These are phyloP conservation scores for Stentor coeruleus DNA, from an alignment of 73 alveolate species.

Conservation along the genomic window DNA sequence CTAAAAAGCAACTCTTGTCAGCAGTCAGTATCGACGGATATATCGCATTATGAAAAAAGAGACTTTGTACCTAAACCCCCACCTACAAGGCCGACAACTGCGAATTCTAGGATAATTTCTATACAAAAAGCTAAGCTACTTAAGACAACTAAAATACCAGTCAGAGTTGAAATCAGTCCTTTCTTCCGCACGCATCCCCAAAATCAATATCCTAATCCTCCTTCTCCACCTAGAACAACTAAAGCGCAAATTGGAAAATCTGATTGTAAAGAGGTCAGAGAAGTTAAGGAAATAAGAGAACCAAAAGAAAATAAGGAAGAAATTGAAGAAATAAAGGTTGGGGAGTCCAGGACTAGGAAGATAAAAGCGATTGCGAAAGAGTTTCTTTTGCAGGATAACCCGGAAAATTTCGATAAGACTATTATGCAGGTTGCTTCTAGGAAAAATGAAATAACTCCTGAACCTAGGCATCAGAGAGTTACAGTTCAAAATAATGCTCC, in stretches of 20 bases:
- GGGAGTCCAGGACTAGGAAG: background rate
- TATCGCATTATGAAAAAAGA: no score
- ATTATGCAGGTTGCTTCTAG: background rate
- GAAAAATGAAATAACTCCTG: background rate
- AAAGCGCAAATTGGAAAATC: background rate
- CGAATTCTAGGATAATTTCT: background rate
- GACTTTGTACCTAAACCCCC: slow-evolving; percentile 1
- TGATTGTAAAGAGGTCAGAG: background rate
- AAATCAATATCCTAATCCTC: background rate
- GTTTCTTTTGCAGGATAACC: background rate
- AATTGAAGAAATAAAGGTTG: background rate
- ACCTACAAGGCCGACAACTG: background rate
- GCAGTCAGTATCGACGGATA: no score
- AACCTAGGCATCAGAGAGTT: background rate
- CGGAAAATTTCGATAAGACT: background rate
- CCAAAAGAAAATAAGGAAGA: no score
- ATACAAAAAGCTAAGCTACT: background rate
- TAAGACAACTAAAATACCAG: background rate
- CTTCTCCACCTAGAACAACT: background rate
- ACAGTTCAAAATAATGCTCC: background rate
- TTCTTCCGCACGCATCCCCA: background rate
- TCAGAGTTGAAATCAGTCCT: background rate
- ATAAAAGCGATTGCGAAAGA: background rate
- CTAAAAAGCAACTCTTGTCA: no score
- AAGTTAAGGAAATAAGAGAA: background rate